Evolutionary conservation across 2,329 filamentous ascomycete species (phyloP).

Genomic region (Pseudopithomyces chartarum): DNA sequence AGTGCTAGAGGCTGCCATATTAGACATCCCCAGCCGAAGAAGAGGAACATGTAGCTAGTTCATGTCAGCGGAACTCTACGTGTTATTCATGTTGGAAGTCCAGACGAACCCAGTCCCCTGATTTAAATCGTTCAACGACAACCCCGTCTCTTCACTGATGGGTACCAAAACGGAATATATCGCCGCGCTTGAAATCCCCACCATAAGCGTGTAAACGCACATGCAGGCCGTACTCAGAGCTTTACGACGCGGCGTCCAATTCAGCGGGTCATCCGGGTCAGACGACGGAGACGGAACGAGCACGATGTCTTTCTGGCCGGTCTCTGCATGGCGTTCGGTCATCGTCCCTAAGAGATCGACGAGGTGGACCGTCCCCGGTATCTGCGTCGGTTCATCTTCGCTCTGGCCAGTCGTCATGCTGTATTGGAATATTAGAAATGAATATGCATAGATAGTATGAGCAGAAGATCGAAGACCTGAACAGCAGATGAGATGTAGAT

Average conservation of each 20-base stretch:
- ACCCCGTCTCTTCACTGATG: conserved; percentile 53
- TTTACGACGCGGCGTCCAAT: conserved; percentile 38
- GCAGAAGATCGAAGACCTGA: neutral
- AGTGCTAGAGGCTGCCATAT: conserved; percentile 60
- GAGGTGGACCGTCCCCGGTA: conserved; percentile 51
- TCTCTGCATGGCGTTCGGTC: conserved; percentile 41
- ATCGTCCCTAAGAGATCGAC: conserved; percentile 48
- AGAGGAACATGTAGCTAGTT: conserved; percentile 54
- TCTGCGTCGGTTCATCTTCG: conserved; percentile 4
- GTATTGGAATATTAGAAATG: neutral
- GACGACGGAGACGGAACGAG: conserved; percentile 46
- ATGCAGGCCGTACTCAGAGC: conserved; percentile 38
- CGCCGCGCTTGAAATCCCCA: conserved; percentile 55
- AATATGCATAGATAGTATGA: neutral
- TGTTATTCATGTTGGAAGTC: neutral
- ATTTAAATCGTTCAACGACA: conserved; percentile 53
- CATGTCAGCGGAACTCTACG: neutral
- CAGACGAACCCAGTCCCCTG: conserved; percentile 51
- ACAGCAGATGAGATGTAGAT: neutral
- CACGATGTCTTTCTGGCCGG: conserved; percentile 46
- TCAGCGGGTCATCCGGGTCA: conserved; percentile 43
- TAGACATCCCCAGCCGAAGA: conserved; percentile 57
- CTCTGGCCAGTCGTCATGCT: neutral
- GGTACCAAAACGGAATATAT: conserved; percentile 58
- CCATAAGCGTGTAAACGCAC: conserved; percentile 55